Base-by-base conservation (phyloP, 768 basidiomycete genomes). In the Pleurotus tuber-regium region DNA sequence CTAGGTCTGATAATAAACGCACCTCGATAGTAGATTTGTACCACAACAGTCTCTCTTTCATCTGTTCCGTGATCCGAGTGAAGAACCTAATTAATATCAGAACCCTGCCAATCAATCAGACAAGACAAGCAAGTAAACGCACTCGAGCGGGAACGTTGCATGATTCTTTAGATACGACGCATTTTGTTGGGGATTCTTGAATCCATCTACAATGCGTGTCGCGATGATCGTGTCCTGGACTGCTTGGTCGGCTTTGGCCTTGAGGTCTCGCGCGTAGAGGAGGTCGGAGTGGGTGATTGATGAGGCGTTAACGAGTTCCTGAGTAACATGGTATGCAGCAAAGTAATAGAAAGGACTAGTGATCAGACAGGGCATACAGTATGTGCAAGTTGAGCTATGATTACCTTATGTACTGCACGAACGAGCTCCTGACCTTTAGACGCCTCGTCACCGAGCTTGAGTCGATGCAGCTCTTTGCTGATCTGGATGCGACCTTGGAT, bases 1-100 rank as follows among this genome's bases (percentile, higher is more conserved):
- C 31, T 26, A 18, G 12, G 23, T 33, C 24, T 21, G 29, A 42
- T 12, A 30, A 23, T 2, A 40, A 10, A 57, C 68, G 47, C 53
- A 87, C 90, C 73, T 92, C 89, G 50, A 91, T 86, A 21, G 88
- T 90, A 18, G 78, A 72, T 59, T 89, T 88, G 67, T 88, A 92
- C 83, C 89, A 90, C 33, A 77, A 74, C 47, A 92, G 66, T 28
- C 86, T 74, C 57, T 87, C 83, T 50, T 74, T 74, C 81, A 91
- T 86, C 58, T 89, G 80, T 47, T 80, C 76, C 11, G 86, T 83
- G 29, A 89, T 78, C 18, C 87, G 79, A 21, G 71, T 76, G 69
- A 92, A 91, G 67, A 83, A 89, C 59, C 89, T 90, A 51, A 1
- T 16, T 4, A 6, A 12, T 6, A 21, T 35, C 39, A 19, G 25